Base-by-base conservation (phyloP, 768 basidiomycete genomes). In the Trametes punicea region DNA sequence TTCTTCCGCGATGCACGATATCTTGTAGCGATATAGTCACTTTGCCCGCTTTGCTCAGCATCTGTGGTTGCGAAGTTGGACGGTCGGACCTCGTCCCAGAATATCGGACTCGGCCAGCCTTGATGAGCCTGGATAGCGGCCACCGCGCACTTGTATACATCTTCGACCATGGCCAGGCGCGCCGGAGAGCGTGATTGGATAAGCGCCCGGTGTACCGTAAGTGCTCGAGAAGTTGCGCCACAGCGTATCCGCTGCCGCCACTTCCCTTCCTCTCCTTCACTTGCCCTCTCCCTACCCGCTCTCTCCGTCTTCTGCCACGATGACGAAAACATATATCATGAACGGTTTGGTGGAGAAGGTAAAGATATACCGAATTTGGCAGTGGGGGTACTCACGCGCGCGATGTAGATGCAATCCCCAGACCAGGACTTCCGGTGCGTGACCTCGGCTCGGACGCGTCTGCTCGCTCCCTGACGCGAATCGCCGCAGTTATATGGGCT, bases 311-410 rank as follows among this genome's bases (percentile, higher is more conserved):
- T 53, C 34, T 13, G 30, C 48, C 13, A 63, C 20, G 64, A 92
- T 92, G 89, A 91, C 90, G 61, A 91, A 91, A 69, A 82, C 83
- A 57, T 91, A 90, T 64, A 73, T 91, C 46, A 90, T 92, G 87
- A 90, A 84, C 66, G 85, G 80, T 73, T 80, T 92, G 64, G 81
- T 90, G 56, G 90, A 92, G 71, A 92, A 92, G 79, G 90, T 84
- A 61, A 16, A 21, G 46, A 21, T 42, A 46, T 38, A 18, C 38
- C 61, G n/a, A 16, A 2, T 44, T 25, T 15, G 18, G 31, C n/a
- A 16, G 30, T 30, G 34, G 15, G 11, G 1, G 21, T 13, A 21
- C 51, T 56, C 23, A 57, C 51, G 46, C 47, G 20, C 42, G 29
- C 51, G 27, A 45, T 68, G 40, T 61, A 93, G 91, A 92, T 92